phyloP scores from a whole-genome alignment of 768 basidiomycete genomes.

The Xerocomus potaroensis region DNA sequence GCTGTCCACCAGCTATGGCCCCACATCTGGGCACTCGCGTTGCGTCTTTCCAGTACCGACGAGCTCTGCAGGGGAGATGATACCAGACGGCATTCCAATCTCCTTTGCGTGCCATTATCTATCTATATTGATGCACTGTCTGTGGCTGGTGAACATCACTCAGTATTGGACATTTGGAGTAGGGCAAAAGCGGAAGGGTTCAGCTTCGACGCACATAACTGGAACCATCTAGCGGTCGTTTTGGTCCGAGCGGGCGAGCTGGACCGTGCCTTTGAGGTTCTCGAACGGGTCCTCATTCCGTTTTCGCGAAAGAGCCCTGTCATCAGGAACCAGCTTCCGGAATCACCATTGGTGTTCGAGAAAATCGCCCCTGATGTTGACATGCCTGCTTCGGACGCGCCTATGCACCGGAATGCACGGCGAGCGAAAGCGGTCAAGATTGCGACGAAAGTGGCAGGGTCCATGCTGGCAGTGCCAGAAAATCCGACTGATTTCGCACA shows the following conservation, averaged over 20 bases:
- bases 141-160: conserved; percentile 51
- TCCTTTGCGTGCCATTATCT: conserved; percentile 75
- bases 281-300: conserved; percentile 73
- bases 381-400: conserved; percentile 25
- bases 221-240: conserved; percentile 79
- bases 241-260: conserved; percentile 76
- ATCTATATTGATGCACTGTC: conserved; percentile 78
- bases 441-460: conserved; percentile 13
- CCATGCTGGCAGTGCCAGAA: conserved; percentile 10
- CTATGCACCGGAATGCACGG: conserved; percentile 26
- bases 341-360: conserved; percentile 41
- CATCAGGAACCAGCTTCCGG: conserved; percentile 29
- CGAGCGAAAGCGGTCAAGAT: conserved; percentile 23
- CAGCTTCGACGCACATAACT: conserved; percentile 83
- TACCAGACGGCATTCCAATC: conserved; percentile 39
- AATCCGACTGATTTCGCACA: conserved; percentile 48
- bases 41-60: conserved; percentile 35
- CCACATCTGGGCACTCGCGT: conserved; percentile 56
- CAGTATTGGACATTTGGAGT: conserved; percentile 67
- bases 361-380: conserved; percentile 20
- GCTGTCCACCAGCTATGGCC: conserved; percentile 64
- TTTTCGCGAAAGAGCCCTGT: conserved; percentile 36
- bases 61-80: conserved; percentile 29
- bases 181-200: conserved; percentile 59
- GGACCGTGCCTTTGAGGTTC: conserved; percentile 78